Percentiles rank a stretch among this genome's conserved stretches.
phyloP scores from a whole-genome alignment of 2,329 filamentous ascomycete species.

The Penicillium griseofulvum region DNA sequence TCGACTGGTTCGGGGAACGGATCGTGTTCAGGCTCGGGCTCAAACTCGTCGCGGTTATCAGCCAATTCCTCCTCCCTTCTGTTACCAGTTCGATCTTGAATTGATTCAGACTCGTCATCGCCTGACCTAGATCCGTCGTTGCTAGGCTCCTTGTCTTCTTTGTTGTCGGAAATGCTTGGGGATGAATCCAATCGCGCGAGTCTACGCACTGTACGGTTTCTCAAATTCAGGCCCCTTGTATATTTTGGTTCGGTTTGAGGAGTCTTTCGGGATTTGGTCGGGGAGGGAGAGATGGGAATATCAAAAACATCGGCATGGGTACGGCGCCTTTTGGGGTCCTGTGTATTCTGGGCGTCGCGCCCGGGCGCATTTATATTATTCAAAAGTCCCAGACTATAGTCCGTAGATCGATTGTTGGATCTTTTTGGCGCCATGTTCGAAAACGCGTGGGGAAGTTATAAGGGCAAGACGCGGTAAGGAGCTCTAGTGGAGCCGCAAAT shows the following conservation, averaged over 20 bases:
- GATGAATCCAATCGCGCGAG: neutral
- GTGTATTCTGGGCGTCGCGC: neutral
- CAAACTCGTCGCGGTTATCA: neutral
- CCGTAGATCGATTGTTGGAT: constrained; percentile 4
- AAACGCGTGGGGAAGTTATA: constrained; percentile 1
- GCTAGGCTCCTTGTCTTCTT: neutral
- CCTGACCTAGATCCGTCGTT: neutral
- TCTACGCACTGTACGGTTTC: neutral
- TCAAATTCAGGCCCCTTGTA: neutral
- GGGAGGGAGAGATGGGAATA: constrained; percentile 8
- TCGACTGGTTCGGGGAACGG: neutral
- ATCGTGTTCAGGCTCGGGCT: neutral
- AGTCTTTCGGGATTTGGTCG: neutral
- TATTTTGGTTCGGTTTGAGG: constrained; percentile 1
- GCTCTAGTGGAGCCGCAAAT: constrained; percentile 6
- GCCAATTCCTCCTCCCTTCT: neutral
- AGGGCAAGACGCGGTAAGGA: constrained; percentile 1
- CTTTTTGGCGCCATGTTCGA: neutral
- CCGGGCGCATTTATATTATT: neutral
- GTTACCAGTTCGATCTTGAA: neutral
- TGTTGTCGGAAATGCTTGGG: neutral
- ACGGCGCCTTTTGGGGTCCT: constrained; percentile 1
- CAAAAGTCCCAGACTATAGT: constrained; percentile 9
- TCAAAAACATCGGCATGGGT: constrained; percentile 7
- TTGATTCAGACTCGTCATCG: neutral